phyloP scores from a whole-genome alignment of 352 stramenopile species.

The Phytophthora quininea region DNA sequence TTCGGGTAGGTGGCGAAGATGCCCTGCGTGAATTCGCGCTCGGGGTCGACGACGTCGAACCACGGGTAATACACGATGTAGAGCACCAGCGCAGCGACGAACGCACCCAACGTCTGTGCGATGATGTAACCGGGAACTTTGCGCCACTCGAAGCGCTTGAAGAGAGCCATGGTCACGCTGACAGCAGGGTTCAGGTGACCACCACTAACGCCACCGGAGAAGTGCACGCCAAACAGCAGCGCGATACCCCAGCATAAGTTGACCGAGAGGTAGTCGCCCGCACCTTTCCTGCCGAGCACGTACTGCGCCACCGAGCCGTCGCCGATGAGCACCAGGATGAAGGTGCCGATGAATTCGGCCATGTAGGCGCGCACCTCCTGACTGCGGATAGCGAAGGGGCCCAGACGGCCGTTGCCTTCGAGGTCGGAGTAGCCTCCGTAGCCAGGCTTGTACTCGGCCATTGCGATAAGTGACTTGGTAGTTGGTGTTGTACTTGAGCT shows the following conservation, averaged over 20 bases:
- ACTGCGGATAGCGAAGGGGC: conserved; percentile 15
- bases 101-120: conserved; percentile 65
- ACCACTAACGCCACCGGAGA: conserved; percentile 67
- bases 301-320: conserved; percentile 65
- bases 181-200: conserved; percentile 77
- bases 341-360: conserved; percentile 63
- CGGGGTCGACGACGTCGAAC: conserved; percentile 58
- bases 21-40: conserved; percentile 64
- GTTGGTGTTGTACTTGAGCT: background rate
- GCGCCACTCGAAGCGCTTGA: conserved; percentile 65
- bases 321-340: conserved; percentile 66
- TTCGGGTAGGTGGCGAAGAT: conserved; percentile 83
- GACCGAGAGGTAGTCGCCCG: conserved; percentile 74
- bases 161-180: conserved; percentile 68
- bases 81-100: conserved; percentile 68
- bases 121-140: conserved; percentile 69
- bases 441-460: conserved; percentile 36
- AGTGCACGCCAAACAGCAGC: conserved; percentile 73
- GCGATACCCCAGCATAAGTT: conserved; percentile 73
- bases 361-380: conserved; percentile 24
- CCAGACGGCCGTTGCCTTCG: conserved; percentile 22
- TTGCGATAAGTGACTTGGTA: conserved; percentile 17
- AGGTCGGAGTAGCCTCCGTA: conserved; percentile 28
- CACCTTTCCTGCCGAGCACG: conserved; percentile 52
- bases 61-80: conserved; percentile 70